Evolutionary conservation across 306 rosid genomes (phyloP).

Genomic region (Acacia crassicarpa): DNA sequence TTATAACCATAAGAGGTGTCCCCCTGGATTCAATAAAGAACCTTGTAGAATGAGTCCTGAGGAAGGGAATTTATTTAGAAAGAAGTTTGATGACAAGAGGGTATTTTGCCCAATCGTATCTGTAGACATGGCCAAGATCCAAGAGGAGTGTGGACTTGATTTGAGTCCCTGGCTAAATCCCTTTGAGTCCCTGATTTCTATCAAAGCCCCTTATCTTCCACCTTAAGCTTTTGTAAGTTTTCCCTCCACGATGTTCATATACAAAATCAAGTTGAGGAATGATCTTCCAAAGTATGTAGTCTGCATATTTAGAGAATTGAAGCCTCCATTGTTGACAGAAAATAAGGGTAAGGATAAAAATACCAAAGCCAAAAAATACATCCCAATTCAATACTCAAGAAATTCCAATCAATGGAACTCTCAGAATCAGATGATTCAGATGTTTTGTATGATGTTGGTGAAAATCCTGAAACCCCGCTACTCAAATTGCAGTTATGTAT

Average conservation of each 20-base stretch:
- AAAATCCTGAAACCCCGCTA: not conserved
- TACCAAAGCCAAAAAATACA: constrained; percentile 3
- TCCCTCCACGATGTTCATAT: not conserved
- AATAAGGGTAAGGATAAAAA: not conserved
- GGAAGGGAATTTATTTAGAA: too few species aligned
- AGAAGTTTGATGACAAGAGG: too few species aligned
- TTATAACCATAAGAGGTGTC: too few species aligned
- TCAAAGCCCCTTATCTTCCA: too few species aligned
- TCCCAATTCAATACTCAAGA: constrained; percentile 4
- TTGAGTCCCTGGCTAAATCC: too few species aligned
- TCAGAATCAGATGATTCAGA: not conserved
- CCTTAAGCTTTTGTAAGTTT: not conserved
- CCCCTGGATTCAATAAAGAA: too few species aligned
- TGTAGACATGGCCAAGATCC: too few species aligned
- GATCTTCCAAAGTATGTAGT: not conserved
- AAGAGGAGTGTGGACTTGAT: too few species aligned
- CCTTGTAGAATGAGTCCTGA: too few species aligned
- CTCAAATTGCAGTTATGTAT: not conserved
- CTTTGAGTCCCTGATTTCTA: too few species aligned
- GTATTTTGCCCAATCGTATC: too few species aligned
- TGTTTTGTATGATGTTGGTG: not conserved
- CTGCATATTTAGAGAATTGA: not conserved
- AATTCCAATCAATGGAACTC: constrained; percentile 3
- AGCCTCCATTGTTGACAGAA: not conserved
- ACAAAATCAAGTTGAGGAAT: constrained; percentile 6